A percentile compares a stretch with the other conserved stretches of the same genome.
phyloP scores from a whole-genome alignment of 345 rosid species.

The Odontarrhena argentea region DNA sequence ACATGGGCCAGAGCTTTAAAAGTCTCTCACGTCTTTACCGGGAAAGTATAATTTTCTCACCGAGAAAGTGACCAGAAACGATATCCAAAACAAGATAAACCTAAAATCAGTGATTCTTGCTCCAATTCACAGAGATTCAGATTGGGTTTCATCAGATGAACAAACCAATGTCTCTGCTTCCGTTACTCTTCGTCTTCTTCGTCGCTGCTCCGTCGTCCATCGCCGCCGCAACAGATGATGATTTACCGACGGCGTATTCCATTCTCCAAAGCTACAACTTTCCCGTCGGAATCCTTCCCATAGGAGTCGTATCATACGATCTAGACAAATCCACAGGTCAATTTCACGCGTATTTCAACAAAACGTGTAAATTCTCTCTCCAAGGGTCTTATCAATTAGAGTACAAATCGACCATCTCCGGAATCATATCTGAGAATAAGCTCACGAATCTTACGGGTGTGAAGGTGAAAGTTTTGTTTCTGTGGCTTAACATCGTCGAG shows the following conservation, averaged over 20 bases:
- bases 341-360: constrained; percentile 61
- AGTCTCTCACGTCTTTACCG: constrained; percentile 28
- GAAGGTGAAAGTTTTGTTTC: constrained; percentile 82
- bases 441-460: constrained; percentile 67
- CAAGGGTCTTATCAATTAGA: constrained; percentile 84
- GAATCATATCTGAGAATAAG: constrained; percentile 58
- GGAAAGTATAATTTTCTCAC: neutral
- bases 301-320: constrained; percentile 65
- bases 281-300: constrained; percentile 78
- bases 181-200: constrained; percentile 39
- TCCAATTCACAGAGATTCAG: neutral
- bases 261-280: constrained; percentile 64
- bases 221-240: constrained; percentile 30
- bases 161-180: constrained; percentile 22
- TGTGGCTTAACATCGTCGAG: constrained; percentile 92
- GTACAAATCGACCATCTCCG: constrained; percentile 73
- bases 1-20: neutral
- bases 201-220: constrained; percentile 30
- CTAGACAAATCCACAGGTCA: constrained; percentile 60
- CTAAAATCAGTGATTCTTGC: neutral
- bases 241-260: constrained; percentile 58
- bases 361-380: constrained; percentile 75
- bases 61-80: constrained; percentile 28
- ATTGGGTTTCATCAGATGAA: neutral
- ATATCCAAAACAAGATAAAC: constrained; percentile 20